Percentiles rank a stretch among this genome's conserved stretches.
Conservation (phyloP, 148 eudicot species). For the Linanthus parryae region DNA sequence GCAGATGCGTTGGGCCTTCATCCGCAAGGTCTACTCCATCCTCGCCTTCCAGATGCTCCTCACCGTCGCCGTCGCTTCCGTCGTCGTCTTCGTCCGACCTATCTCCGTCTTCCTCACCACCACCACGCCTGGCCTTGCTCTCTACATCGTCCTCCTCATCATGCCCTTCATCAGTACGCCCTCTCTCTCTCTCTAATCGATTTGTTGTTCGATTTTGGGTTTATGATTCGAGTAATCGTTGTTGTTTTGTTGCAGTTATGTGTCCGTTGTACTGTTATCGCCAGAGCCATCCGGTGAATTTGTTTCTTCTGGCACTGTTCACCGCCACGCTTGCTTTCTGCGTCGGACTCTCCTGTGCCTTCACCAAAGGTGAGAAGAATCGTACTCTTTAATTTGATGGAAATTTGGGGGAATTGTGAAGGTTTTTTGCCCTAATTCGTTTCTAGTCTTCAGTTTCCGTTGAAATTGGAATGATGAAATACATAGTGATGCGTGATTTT, state of each 20-base stretch:
- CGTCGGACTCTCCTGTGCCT: constrained; percentile 61
- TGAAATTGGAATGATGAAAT: too few species aligned
- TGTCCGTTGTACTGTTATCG: constrained; percentile 55
- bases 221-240: too few species aligned
- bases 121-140: constrained; percentile 53
- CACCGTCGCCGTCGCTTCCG: constrained; percentile 66
- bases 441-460: too few species aligned
- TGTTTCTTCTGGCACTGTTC: constrained; percentile 54
- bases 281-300: constrained; percentile 58
- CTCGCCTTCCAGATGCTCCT: constrained; percentile 61
- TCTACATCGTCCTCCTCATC: constrained; percentile 60
- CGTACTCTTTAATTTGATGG: too few species aligned
- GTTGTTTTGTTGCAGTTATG: constrained; percentile 40
- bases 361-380: constrained; percentile 48
- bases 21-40: constrained; percentile 74
- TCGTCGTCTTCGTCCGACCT: constrained; percentile 54
- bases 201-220: too few species aligned
- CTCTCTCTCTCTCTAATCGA: too few species aligned
- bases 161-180: constrained; percentile 60
- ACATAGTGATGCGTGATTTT: too few species aligned
- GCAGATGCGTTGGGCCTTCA: constrained; percentile 73
- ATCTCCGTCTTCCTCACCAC: constrained; percentile 50
- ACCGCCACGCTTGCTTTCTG: constrained; percentile 44
- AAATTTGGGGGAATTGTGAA: too few species aligned
- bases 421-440: too few species aligned